Evolutionary conservation across 768 basidiomycete genomes (phyloP).

Genomic region (Tricholoma bakamatsutake): DNA sequence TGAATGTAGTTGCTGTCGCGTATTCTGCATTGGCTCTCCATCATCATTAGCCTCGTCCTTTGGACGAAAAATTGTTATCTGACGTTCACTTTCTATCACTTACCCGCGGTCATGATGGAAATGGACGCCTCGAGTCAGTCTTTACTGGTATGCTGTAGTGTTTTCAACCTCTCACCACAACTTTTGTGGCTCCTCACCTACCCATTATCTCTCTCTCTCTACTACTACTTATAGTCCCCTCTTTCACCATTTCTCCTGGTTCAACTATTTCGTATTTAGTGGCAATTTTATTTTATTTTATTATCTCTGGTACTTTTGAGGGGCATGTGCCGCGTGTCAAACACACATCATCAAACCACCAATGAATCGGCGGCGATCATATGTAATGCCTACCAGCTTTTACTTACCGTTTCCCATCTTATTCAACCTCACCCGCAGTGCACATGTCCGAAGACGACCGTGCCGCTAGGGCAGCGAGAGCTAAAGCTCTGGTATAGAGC

Average conservation of each 20-base stretch:
- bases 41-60: conserved; percentile 6
- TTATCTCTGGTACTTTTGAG: background rate
- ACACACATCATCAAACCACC: conserved; percentile 3
- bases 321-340: background rate
- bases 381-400: background rate
- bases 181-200: conserved; percentile 20
- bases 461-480: conserved; percentile 76
- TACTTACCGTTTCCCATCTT: background rate
- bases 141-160: conserved; percentile 43
- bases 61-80: conserved; percentile 22
- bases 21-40: conserved; percentile 14
- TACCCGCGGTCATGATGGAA: conserved; percentile 38
- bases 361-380: background rate
- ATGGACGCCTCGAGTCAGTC: conserved; percentile 58
- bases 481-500: conserved; percentile 66
- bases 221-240: conserved; percentile 28
- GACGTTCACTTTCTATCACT: conserved; percentile 48
- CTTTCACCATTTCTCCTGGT: conserved; percentile 26
- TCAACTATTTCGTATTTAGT: conserved; percentile 42
- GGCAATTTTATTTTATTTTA: conserved; percentile 27
- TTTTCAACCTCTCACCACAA: conserved; percentile 23
- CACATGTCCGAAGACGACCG: conserved; percentile 69
- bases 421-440: background rate
- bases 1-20: conserved; percentile 32
- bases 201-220: conserved; percentile 12